A percentile compares a stretch with the other conserved stretches of the same genome.
Conservation (phyloP, 2,329 filamentous ascomycete genomes). For the Cladophialophora bantiana region DNA sequence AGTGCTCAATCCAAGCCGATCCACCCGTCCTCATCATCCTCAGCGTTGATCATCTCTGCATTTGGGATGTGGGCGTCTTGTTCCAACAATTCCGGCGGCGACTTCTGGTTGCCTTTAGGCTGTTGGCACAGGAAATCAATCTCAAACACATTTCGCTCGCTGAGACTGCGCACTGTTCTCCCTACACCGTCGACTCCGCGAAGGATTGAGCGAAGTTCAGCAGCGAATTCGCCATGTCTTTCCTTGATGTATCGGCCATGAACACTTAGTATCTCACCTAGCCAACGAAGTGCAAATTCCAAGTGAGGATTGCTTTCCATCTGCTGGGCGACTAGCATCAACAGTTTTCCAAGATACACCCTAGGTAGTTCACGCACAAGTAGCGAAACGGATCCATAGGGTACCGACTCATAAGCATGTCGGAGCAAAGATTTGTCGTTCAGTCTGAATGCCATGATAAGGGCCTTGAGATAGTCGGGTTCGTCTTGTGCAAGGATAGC, state of each 20-base stretch:
- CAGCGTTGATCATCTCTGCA: conserved; percentile 20
- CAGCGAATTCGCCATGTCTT: conserved; percentile 77
- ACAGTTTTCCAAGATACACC: conserved; percentile 83
- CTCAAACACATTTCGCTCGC: conserved; percentile 44
- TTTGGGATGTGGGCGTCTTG: conserved; percentile 9
- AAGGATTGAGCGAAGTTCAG: conserved; percentile 83
- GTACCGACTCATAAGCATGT: conserved; percentile 83
- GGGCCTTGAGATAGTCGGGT: conserved; percentile 84
- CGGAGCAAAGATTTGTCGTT: conserved; percentile 84
- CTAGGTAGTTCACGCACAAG: conserved; percentile 80
- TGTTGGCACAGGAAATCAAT: conserved; percentile 40
- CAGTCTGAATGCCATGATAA: conserved; percentile 96
- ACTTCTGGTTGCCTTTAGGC: conserved; percentile 12
- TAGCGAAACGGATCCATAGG: conserved; percentile 74
- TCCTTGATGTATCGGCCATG: conserved; percentile 88
- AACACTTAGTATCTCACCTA: conserved; percentile 78
- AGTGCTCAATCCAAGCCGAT: conserved; percentile 36
- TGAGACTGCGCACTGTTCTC: conserved; percentile 49
- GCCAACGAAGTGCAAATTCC: conserved; percentile 93
- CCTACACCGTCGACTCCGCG: conserved; percentile 74
- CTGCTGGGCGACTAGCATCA: conserved; percentile 86
- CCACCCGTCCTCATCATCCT: conserved; percentile 35
- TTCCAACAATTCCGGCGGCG: background rate
- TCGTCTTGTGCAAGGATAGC: conserved; percentile 76
- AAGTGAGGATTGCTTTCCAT: conserved; percentile 91